These are phyloP conservation scores for Mycena filopes DNA, from an alignment of 768 basidiomycete genomes.

Conservation along the genomic window DNA sequence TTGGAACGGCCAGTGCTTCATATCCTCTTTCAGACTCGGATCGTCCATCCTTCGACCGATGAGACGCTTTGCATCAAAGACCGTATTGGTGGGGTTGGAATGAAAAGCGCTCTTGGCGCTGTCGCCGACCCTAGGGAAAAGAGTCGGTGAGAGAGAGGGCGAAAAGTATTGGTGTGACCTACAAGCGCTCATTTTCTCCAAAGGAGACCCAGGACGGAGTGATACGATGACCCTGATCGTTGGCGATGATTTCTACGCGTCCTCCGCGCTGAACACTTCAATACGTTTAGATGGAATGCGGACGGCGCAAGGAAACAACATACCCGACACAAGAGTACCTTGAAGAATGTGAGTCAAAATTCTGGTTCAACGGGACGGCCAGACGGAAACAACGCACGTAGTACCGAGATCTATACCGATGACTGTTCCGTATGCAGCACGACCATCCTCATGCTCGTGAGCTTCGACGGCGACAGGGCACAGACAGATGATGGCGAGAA, in stretches of 20 bases:
- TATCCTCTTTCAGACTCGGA: conserved; percentile 55
- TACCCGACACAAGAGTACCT: conserved; percentile 79
- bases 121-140: conserved; percentile 48
- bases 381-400: conserved; percentile 58
- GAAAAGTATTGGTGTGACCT: neutral
- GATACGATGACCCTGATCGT: conserved; percentile 69
- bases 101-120: conserved; percentile 56
- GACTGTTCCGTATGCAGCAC: conserved; percentile 78
- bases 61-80: conserved; percentile 66
- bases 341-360: neutral
- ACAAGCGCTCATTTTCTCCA: conserved; percentile 68
- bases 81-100: conserved; percentile 59
- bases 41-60: conserved; percentile 60
- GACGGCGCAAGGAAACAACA: conserved; percentile 16
- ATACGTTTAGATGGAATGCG: neutral
- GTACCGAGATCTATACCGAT: conserved; percentile 91
- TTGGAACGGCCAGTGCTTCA: conserved; percentile 54
- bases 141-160: neutral
- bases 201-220: conserved; percentile 74
- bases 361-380: conserved; percentile 15
- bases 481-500: conserved; percentile 73
- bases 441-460: conserved; percentile 53
- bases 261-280: conserved; percentile 54
- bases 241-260: conserved; percentile 69
- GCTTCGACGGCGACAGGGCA: conserved; percentile 70